These are phyloP conservation scores for Megacollybia marginata DNA, from an alignment of 768 basidiomycete genomes.

Conservation along the genomic window DNA sequence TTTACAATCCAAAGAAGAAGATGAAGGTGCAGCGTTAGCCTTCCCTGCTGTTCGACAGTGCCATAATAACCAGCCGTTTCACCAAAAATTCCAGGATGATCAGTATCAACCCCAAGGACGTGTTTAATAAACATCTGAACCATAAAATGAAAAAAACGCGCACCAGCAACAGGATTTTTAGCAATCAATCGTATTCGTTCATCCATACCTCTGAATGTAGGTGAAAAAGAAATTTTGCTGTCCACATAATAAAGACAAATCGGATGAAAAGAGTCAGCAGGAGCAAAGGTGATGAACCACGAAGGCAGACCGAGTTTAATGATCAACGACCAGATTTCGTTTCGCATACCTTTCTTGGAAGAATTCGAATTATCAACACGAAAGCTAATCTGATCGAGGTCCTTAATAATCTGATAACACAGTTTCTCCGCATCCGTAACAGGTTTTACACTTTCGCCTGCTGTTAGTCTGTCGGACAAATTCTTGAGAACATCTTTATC, in stretches of 20 bases:
- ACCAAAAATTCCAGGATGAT: no score
- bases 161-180: no score
- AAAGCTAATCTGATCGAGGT: not conserved
- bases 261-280: no score
- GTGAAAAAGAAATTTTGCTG: no score
- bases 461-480: not conserved
- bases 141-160: conserved; percentile 25
- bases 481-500: not conserved
- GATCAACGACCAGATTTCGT: no score
- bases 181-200: no score
- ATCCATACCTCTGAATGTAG: no score
- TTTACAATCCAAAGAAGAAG: no score
- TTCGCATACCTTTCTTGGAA: conserved; percentile 6
- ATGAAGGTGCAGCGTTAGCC: no score
- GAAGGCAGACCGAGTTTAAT: conserved; percentile 6
- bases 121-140: no score
- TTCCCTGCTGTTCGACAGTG: conserved; percentile 13
- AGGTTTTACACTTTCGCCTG: not conserved
- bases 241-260: conserved; percentile 9
- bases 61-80: no score
- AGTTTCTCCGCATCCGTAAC: not conserved
- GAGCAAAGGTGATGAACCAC: conserved; percentile 16
- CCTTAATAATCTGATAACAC: not conserved
- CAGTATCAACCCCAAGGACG: no score
- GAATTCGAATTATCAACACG: conserved; percentile 10